phyloP scores from a whole-genome alignment of 2,329 filamentous ascomycete genomes.

The Exophiala bonariae region DNA sequence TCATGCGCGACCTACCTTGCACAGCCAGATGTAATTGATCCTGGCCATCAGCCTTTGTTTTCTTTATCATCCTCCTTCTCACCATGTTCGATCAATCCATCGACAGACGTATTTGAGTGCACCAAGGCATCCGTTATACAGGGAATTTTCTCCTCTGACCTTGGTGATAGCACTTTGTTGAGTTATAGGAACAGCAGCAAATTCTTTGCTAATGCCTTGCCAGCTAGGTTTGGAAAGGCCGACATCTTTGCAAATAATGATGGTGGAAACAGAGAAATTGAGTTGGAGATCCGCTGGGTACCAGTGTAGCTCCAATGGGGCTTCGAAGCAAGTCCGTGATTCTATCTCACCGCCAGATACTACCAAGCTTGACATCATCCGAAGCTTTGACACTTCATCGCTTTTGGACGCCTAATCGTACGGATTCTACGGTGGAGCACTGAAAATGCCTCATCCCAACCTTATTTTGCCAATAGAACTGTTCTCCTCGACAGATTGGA shows the following conservation, averaged over 20 bases:
- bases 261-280: conserved; percentile 19
- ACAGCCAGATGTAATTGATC: conserved; percentile 35
- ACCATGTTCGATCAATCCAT: conserved; percentile 53
- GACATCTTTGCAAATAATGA: conserved; percentile 23
- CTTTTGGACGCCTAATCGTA: too few relatives aligned
- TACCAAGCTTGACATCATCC: too few relatives aligned
- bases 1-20: conserved; percentile 68
- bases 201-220: conserved; percentile 24
- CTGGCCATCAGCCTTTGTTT: conserved; percentile 43
- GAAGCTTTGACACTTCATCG: too few relatives aligned
- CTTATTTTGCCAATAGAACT: too few relatives aligned
- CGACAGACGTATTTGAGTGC: conserved; percentile 54
- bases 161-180: conserved; percentile 6
- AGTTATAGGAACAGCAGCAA: conserved; percentile 15
- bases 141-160: conserved; percentile 31
- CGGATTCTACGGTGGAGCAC: too few relatives aligned
- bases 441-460: too few relatives aligned
- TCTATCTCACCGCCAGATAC: too few relatives aligned
- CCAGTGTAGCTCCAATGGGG: conserved; percentile 6
- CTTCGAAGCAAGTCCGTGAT: too few relatives aligned
- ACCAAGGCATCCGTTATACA: conserved; percentile 45
- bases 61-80: conserved; percentile 61
- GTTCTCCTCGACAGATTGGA: too few relatives aligned
- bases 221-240: conserved; percentile 22
- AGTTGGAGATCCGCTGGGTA: conserved; percentile 26